Evolutionary conservation across 257 asterid species (phyloP), one percentile per base, ranked within the genome.

Genomic region (Jaltomata sinuosa): DNA sequence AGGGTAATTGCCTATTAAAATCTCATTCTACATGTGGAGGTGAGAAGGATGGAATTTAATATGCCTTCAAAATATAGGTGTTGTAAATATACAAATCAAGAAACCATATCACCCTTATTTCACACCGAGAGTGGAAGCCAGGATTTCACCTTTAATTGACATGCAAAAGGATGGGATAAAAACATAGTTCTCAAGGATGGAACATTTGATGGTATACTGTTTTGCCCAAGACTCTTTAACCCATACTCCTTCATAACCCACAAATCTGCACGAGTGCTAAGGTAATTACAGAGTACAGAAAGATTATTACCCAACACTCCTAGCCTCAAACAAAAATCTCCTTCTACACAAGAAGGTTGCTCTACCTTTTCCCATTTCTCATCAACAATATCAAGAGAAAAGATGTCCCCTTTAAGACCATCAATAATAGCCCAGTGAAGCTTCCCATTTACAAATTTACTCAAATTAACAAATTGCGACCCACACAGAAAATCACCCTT

Each of bases 221-320:
- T 90, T 92, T 22, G 84, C 85, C 94, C 96, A 93, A 14, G 85
- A 86, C 29, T 57, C 86, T n/a, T 83, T 32, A 32, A 80, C 84
- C 18, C 89, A 80, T 87, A 88, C 68, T 91, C 79, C 82, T 89
- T 85, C 91, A 89, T 86, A 53, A 86, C 68, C 96, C 96, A 93
- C 81, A 93, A 62, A 84, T 93, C 92, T 0, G 81, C 89, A 38
- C 59, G 31, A 9, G 22, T 65, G 18, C 34, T 45, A 2, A 31
- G 42, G 80, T 85, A 86, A 53, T 86, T 61, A 86, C 89, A 91
- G 21, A 92, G 84, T 77, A 90, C 89, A 9, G 80, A 87, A 42
- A 89, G 82, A 34, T 83, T 65, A 14, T 89, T 94, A 62, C 85
- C 91, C 1, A 87, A 42, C 5, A 45, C 92, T 7, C 88, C 92